These are phyloP conservation scores for Boletellus sp. DNA, from an alignment of 768 basidiomycete genomes.

Conservation along the genomic window DNA sequence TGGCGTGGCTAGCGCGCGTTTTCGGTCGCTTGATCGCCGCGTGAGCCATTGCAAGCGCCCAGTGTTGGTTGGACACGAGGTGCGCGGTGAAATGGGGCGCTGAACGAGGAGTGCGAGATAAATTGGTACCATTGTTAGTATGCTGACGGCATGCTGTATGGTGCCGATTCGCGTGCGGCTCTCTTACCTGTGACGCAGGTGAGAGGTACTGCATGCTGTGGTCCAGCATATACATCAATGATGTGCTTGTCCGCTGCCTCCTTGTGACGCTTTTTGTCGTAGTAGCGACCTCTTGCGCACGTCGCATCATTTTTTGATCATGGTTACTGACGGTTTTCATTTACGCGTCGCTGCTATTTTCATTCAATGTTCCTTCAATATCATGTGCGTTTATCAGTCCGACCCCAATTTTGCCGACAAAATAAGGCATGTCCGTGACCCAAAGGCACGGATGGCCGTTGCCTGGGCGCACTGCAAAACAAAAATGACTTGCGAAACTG, in stretches of 20 bases:
- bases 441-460: conserved; percentile 80
- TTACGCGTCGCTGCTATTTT: conserved; percentile 40
- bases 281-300: conserved; percentile 26
- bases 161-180: conserved; percentile 31
- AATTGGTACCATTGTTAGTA: conserved; percentile 22
- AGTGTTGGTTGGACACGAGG: conserved; percentile 82
- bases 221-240: conserved; percentile 59
- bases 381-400: conserved; percentile 49
- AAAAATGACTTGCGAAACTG: conserved; percentile 85
- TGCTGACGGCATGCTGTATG: conserved; percentile 26
- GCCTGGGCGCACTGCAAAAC: conserved; percentile 87
- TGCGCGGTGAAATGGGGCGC: conserved; percentile 97
- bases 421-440: conserved; percentile 81
- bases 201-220: conserved; percentile 40
- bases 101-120: conserved; percentile 88
- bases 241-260: conserved; percentile 51
- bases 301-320: conserved; percentile 31
- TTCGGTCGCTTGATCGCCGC: conserved; percentile 95
- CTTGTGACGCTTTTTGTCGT: conserved; percentile 46
- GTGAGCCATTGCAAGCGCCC: conserved; percentile 62
- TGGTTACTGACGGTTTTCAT: conserved; percentile 60
- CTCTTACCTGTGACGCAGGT: conserved; percentile 70
- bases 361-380: conserved; percentile 24
- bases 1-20: conserved; percentile 75
- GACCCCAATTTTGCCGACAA: conserved; percentile 83